Evolutionary conservation across 495 filamentous ascomycete genomes (phyloP).

Genomic region (Astrothelium macrocarpum): DNA sequence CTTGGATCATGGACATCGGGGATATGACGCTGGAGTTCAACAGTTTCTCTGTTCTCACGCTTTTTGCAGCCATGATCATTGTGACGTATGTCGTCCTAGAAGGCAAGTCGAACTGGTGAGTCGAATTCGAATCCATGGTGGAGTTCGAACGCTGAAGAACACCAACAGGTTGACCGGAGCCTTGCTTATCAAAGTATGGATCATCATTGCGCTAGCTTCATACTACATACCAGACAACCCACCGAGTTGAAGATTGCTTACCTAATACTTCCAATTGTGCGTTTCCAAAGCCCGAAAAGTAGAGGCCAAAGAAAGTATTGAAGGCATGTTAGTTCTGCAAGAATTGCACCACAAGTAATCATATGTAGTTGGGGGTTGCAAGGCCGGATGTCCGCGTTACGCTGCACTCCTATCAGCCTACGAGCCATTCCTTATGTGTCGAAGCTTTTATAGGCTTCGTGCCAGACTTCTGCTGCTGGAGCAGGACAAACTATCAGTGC

Average conservation of each 20-base stretch:
- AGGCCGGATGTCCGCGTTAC: constrained; percentile 29
- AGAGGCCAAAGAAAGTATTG: no score
- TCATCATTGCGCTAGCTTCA: neutral
- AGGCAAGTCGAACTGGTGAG: neutral
- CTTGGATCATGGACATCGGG: neutral
- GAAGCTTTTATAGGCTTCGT: constrained; percentile 18
- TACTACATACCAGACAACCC: neutral
- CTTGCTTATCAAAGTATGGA: neutral
- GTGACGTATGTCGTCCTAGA: neutral
- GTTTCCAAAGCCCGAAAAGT: no score
- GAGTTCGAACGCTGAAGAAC: neutral
- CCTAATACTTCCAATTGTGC: no score
- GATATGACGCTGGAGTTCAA: neutral
- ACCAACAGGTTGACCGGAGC: neutral
- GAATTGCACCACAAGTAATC: no score
- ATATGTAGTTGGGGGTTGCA: constrained; percentile 29
- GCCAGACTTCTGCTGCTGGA: constrained; percentile 20
- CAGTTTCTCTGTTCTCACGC: neutral
- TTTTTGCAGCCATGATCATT: neutral
- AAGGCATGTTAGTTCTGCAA: no score
- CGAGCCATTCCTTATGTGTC: neutral
- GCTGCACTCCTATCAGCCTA: neutral
- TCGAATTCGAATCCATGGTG: neutral
- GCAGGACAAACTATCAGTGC: constrained; percentile 28
- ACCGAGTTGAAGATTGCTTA: no score